Evolutionary conservation across 768 basidiomycete species (phyloP).

Genomic region (Kwoniella shandongensis): DNA sequence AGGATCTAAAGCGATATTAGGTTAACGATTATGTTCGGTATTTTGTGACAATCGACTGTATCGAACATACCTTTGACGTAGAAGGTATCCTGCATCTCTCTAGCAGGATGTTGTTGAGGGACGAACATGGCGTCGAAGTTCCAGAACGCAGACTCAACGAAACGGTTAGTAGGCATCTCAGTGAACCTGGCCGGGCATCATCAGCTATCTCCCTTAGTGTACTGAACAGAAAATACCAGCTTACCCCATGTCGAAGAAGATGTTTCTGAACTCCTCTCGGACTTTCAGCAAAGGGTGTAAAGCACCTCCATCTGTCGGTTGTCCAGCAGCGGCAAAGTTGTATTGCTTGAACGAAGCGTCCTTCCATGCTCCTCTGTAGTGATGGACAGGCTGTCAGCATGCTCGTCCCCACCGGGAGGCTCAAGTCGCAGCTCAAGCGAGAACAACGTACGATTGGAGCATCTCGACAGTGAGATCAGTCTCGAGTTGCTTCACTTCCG

Average conservation of each 20-base stretch:
- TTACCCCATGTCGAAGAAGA: constrained; percentile 99
- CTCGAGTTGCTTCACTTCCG: constrained; percentile 86
- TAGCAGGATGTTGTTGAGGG: constrained; percentile 96
- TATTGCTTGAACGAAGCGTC: constrained; percentile 92
- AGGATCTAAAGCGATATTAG: constrained; percentile 63
- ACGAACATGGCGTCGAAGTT: constrained; percentile 98
- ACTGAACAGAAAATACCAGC: constrained; percentile 39
- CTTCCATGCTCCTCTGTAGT: constrained; percentile 84
- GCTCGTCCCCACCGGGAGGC: too few species aligned
- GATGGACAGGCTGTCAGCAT: too few species aligned
- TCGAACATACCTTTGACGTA: constrained; percentile 75
- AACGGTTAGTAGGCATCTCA: constrained; percentile 95
- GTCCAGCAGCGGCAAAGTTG: constrained; percentile 96
- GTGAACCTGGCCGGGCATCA: constrained; percentile 66
- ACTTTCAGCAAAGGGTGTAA: constrained; percentile 96
- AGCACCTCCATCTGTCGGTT: constrained; percentile 83
- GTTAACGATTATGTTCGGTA: background rate
- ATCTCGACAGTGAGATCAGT: constrained; percentile 96
- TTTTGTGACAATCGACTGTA: background rate
- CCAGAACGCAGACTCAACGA: constrained; percentile 99
- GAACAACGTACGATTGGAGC: constrained; percentile 72
- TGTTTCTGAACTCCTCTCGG: constrained; percentile 92
- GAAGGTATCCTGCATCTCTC: constrained; percentile 97
- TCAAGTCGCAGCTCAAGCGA: background rate
- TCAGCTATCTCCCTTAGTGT: too few species aligned